Conservation (phyloP, 129 eudicot species). For the Centaurea solstitialis region DNA sequence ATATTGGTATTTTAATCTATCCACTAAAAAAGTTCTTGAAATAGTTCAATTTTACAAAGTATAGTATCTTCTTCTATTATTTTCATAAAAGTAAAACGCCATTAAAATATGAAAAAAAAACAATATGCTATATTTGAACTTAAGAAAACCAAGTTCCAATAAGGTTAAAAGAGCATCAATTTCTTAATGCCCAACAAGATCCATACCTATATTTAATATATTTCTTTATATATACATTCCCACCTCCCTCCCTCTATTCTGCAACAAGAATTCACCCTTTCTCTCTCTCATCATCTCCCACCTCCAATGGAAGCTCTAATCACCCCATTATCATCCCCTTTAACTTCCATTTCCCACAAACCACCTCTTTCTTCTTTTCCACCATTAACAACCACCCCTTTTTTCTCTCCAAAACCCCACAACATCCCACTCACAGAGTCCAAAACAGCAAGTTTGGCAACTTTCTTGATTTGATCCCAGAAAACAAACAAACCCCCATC, state of each 20-base stretch:
- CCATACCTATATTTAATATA: neutral
- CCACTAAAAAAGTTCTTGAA: too few relatives aligned
- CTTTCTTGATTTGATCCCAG: constrained; percentile 71
- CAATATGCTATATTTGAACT: neutral
- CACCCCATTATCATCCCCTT: constrained; percentile 39
- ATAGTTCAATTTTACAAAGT: too few relatives aligned
- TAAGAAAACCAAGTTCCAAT: neutral
- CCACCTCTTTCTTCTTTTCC: neutral
- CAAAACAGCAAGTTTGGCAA: constrained; percentile 46
- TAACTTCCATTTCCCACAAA: constrained; percentile 14
- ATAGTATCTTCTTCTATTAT: too few relatives aligned
- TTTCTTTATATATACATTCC: constrained; percentile 21
- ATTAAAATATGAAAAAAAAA: too few relatives aligned
- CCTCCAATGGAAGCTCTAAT: constrained; percentile 51
- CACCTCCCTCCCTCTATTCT: neutral
- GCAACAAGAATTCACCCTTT: constrained; percentile 10
- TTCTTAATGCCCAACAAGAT: constrained; percentile 19
- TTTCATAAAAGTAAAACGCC: too few relatives aligned
- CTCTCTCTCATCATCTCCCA: constrained; percentile 22
- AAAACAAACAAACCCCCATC: constrained; percentile 43
- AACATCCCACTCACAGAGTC: constrained; percentile 16
- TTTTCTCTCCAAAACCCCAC: constrained; percentile 18
- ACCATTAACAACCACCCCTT: constrained; percentile 32
- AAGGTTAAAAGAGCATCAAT: constrained; percentile 28
- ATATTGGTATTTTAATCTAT: too few relatives aligned